Base-by-base conservation (phyloP, 228 moss, liverwort and hornwort genomes). In the Sphagnum magellanicum region DNA sequence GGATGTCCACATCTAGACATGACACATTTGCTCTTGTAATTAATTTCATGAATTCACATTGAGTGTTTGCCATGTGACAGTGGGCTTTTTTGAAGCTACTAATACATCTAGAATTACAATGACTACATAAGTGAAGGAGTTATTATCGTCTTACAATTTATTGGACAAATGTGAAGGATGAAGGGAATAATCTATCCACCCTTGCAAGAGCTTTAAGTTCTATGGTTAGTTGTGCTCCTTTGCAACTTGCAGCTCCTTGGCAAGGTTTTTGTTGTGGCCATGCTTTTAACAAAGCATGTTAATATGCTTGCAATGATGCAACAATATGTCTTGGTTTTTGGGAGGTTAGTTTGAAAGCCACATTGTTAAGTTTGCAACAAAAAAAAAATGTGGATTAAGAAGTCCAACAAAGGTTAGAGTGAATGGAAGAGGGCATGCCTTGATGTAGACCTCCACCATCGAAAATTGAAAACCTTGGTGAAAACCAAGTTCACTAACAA, bases 401-500 rank as follows among this genome's bases (percentile, higher is more conserved):
- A 77, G 13, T 75, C 82, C 12, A 63, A 61, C 16, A 82, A 82
- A 12, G 55, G 55, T 12, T 55, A 4, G 1, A 8, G 12, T 8
- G 55, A 55, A 55, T 55, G 55, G 3, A 12, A 55, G 8, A 8
- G 55, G 10, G 2, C 47, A 6, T 85, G 85, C 66, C 67, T 75
- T 32, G 77, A 81, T 64, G 76, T 70, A 4, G 72, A 75, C 67
- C 74, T 85, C 8, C 81, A 68, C n/a, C 77, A 79, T 13, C 74
- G 79, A 59, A 81, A 81, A 68, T 17, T 85, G 50, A 65, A 81
- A 60, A 63, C 81, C 5, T 72, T 49, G 4, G 70, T 85, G 0
- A 77, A 75, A 53, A 81, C 76, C 5, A 70, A 79, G 66, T 85
- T 85, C 11, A 81, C 85, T 50, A 79, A 72, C 0, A 85, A 68